A percentile compares a stretch with the other conserved stretches of the same genome.
These are phyloP conservation scores for Purshia tridentata DNA, from an alignment of 306 rosid species.

Conservation along the genomic window DNA sequence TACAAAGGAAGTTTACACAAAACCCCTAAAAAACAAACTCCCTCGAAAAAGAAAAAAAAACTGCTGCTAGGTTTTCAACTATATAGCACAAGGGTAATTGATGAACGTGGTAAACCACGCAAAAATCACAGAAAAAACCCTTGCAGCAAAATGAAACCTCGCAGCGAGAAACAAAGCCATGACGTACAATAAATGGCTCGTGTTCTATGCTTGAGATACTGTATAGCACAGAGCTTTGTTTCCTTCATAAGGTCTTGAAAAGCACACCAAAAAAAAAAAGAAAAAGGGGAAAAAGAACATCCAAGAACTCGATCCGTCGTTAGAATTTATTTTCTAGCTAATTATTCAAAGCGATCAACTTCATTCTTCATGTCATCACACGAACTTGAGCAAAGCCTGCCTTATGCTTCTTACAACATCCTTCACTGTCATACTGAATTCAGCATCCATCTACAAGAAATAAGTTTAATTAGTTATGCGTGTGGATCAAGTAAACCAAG, in stretches of 20 bases:
- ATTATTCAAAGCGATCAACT: not conserved
- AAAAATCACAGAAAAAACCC: conserved; percentile 35
- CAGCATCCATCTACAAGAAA: conserved; percentile 59
- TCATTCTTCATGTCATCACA: conserved; percentile 15
- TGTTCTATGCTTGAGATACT: not conserved
- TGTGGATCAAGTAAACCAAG: not conserved
- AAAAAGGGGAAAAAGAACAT: not conserved
- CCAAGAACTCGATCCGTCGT: not conserved
- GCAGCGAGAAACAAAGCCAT: conserved; percentile 25
- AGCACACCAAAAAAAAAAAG: not conserved
- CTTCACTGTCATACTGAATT: conserved; percentile 44
- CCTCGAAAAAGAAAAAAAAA: not conserved
- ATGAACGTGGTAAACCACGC: conserved; percentile 41
- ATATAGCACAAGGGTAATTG: conserved; percentile 35
- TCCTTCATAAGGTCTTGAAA: conserved; percentile 21
- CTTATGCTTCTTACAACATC: conserved; percentile 52
- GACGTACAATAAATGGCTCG: not conserved
- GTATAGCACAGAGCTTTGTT: conserved; percentile 21
- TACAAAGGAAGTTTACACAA: conserved; percentile 34
- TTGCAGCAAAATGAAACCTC: conserved; percentile 9
- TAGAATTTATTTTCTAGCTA: not conserved
- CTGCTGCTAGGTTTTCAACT: conserved; percentile 12
- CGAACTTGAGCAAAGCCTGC: conserved; percentile 37
- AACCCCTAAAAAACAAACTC: conserved; percentile 32
- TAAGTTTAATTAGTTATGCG: not conserved